These are phyloP conservation scores for Panellus pusillus DNA, from an alignment of 768 basidiomycete genomes.

Conservation along the genomic window DNA sequence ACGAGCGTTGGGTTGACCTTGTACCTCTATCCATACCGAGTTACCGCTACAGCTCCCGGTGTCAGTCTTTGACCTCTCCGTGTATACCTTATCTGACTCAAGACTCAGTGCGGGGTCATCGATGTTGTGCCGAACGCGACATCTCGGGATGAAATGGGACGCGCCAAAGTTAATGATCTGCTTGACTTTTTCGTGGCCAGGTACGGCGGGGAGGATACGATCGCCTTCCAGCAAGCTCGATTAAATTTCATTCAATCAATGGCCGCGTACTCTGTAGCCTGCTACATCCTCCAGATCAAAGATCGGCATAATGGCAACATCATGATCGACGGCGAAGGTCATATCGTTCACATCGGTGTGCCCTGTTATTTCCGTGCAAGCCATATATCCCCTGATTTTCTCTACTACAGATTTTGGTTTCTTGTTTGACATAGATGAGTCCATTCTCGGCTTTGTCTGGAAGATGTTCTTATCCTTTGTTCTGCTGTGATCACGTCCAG, in stretches of 20 bases:
- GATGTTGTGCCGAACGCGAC: conserved; percentile 98
- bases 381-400: conserved; percentile 1
- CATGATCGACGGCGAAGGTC: conserved; percentile 98
- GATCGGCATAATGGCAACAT: conserved; percentile 99
- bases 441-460: conserved; percentile 5
- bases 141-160: conserved; percentile 98
- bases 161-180: conserved; percentile 96
- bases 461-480: conserved; percentile 28
- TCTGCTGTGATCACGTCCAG: conserved; percentile 55
- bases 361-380: neutral
- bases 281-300: conserved; percentile 98
- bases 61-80: conserved; percentile 47
- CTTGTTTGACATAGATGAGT: conserved; percentile 98
- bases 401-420: conserved; percentile 82
- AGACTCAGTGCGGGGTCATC: conserved; percentile 87
- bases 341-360: conserved; percentile 93
- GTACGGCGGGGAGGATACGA: conserved; percentile 87
- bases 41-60: conserved; percentile 95
- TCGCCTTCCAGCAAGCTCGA: conserved; percentile 89
- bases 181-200: conserved; percentile 91
- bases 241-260: conserved; percentile 98
- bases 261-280: conserved; percentile 98
- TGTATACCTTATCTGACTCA: neutral
- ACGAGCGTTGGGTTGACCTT: conserved; percentile 82
- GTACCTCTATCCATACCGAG: conserved; percentile 94